Evolutionary conservation across 352 stramenopile genomes (phyloP).

Genomic region (Phytopythium sindhum): DNA sequence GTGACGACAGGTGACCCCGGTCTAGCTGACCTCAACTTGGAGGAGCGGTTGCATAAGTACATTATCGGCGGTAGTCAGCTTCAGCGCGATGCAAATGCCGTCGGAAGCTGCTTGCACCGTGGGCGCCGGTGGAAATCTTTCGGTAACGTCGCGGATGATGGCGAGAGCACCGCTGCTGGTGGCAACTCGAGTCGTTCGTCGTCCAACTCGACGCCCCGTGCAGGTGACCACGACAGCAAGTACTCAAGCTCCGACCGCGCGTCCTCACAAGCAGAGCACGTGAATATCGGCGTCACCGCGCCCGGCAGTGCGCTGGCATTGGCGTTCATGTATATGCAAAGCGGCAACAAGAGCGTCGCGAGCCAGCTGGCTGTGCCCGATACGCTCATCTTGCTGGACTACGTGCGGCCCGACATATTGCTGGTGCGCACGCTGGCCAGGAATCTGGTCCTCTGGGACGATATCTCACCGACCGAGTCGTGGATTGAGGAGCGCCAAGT

Average conservation of each 20-base stretch:
- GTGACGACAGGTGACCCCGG: conserved; percentile 73
- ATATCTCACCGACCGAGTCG: conserved; percentile 78
- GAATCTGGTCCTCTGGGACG: conserved; percentile 95
- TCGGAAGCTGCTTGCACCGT: conserved; percentile 65
- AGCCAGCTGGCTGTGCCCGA: conserved; percentile 89
- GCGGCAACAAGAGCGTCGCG: conserved; percentile 80
- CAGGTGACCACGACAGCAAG: conserved; percentile 7
- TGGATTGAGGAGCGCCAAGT: conserved; percentile 90
- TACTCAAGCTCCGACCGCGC: conserved; percentile 1
- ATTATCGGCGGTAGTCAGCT: conserved; percentile 84
- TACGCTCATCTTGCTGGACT: conserved; percentile 95
- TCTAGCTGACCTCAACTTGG: conserved; percentile 94
- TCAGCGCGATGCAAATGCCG: conserved; percentile 35
- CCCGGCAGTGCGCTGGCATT: conserved; percentile 92
- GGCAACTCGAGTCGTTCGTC: conserved; percentile 1
- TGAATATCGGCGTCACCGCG: conserved; percentile 96
- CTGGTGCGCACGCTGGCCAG: conserved; percentile 92
- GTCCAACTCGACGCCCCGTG: conserved; percentile 9
- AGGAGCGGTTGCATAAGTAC: conserved; percentile 95
- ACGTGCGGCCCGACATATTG: conserved; percentile 95
- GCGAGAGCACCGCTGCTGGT: neutral
- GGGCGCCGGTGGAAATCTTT: conserved; percentile 63
- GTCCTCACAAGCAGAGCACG: conserved; percentile 48
- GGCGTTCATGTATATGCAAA: conserved; percentile 97
- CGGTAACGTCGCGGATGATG: conserved; percentile 23